Percentiles rank a stretch among this genome's conserved stretches.
Evolutionary conservation across 1,284 basidiomycete species (phyloP).

Genomic region (Apiotrichum montevideense): DNA sequence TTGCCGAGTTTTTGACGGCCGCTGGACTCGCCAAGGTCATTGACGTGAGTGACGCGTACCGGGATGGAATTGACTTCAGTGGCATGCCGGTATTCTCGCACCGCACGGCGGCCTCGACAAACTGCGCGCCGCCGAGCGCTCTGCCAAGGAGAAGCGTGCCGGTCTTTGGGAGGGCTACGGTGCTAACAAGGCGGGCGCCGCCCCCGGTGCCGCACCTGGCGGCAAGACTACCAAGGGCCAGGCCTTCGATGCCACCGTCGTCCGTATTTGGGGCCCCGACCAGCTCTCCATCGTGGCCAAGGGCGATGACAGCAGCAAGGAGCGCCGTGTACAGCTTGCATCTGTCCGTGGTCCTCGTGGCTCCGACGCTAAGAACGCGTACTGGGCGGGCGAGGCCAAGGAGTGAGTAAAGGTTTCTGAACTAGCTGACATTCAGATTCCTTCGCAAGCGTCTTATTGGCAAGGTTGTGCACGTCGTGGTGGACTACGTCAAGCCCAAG

Average conservation of each 20-base stretch:
- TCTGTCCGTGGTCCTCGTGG: slow-evolving; percentile 81
- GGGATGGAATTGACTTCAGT: slow-evolving; percentile 41
- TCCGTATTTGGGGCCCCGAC: slow-evolving; percentile 87
- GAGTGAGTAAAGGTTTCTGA: slow-evolving; percentile 48
- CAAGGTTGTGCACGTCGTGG: slow-evolving; percentile 71
- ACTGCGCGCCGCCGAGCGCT: slow-evolving; percentile 74
- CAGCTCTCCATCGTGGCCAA: slow-evolving; percentile 77
- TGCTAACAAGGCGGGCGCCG: slow-evolving; percentile 44
- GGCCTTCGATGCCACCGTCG: slow-evolving; percentile 75
- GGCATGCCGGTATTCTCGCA: slow-evolving; percentile 94
- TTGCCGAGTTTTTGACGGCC: slow-evolving; percentile 80
- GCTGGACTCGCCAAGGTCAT: slow-evolving; percentile 85
- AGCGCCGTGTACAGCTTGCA: slow-evolving; percentile 79
- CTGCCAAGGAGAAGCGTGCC: slow-evolving; percentile 73
- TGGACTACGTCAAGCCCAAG: slow-evolving; percentile 85
- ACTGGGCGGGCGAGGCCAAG: slow-evolving; percentile 83
- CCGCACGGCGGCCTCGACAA: slow-evolving; percentile 73
- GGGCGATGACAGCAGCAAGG: slow-evolving; percentile 57
- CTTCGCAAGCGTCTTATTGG: slow-evolving; percentile 85
- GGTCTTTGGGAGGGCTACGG: slow-evolving; percentile 67
- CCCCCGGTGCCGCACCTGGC: slow-evolving; percentile 11
- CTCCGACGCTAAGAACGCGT: slow-evolving; percentile 79
- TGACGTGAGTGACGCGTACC: slow-evolving; percentile 50
- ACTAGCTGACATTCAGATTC: slow-evolving; percentile 52
- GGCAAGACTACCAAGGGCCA: slow-evolving; percentile 47